Conservation (phyloP, 176 grass and related monocot species). For the Miscanthus lutarioriparius region DNA sequence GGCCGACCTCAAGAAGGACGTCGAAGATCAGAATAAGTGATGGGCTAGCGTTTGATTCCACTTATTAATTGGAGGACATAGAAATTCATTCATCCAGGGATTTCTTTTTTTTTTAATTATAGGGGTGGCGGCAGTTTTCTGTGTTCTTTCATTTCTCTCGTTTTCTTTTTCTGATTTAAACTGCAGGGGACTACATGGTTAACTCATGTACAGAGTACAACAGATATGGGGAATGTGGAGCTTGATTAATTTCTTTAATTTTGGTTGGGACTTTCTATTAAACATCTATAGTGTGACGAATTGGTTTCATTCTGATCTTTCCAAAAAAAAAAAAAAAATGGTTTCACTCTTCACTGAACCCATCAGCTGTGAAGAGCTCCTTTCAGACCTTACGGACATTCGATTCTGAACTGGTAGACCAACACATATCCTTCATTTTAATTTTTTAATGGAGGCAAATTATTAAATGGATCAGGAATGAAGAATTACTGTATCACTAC, state of each 20-base stretch:
- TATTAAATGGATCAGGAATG: background rate
- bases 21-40: slow-evolving; percentile 32
- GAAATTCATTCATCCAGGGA: background rate
- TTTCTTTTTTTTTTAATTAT: background rate
- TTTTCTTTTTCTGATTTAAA: background rate
- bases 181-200: slow-evolving; percentile 13
- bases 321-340: no score
- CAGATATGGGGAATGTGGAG: background rate
- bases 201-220: slow-evolving; percentile 9
- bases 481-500: slow-evolving; percentile 1
- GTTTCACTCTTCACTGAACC: background rate
- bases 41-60: background rate
- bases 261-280: background rate
- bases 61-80: background rate
- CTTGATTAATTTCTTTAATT: background rate
- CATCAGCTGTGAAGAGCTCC: background rate
- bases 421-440: background rate
- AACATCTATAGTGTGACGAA: background rate
- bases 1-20: slow-evolving; percentile 59
- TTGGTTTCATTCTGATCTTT: background rate
- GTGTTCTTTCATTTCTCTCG: background rate
- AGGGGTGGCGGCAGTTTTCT: slow-evolving; percentile 19
- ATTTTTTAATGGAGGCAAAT: background rate
- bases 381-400: background rate
- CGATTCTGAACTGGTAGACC: background rate